Conservation (phyloP, 257 asterid species). For the Ophiorrhiza pumila region DNA sequence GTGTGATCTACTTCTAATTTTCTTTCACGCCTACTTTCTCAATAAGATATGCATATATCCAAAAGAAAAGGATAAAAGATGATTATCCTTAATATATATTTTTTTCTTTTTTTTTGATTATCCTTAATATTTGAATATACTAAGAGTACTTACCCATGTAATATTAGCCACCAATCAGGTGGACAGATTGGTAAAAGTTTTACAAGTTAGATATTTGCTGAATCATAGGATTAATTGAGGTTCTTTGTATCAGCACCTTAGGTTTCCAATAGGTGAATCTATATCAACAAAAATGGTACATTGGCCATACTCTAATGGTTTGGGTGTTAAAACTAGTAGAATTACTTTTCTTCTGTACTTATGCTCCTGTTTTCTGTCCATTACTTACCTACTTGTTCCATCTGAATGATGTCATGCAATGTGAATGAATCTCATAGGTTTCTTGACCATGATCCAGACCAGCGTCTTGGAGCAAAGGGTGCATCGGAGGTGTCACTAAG, state of each 20-base stretch:
- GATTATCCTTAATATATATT: no score
- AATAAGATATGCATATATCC: neutral
- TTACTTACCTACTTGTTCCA: neutral
- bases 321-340: slow-evolving; percentile 2
- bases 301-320: neutral
- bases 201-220: no score
- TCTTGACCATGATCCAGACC: slow-evolving; percentile 78
- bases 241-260: neutral
- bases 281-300: neutral
- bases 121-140: neutral
- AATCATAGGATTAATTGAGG: neutral
- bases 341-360: no score
- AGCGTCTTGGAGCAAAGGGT: slow-evolving; percentile 85
- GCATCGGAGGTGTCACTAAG: slow-evolving; percentile 67
- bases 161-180: neutral
- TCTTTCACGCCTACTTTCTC: neutral
- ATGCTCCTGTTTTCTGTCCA: slow-evolving; percentile 1
- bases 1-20: neutral
- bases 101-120: no score
- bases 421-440: slow-evolving; percentile 42
- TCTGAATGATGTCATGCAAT: slow-evolving; percentile 1
- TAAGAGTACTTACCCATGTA: neutral
- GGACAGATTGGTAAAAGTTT: no score
- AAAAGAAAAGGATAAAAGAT: neutral
- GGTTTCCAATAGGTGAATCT: neutral